Conservation (phyloP, 768 basidiomycete species). For the Suillus alpinus region DNA sequence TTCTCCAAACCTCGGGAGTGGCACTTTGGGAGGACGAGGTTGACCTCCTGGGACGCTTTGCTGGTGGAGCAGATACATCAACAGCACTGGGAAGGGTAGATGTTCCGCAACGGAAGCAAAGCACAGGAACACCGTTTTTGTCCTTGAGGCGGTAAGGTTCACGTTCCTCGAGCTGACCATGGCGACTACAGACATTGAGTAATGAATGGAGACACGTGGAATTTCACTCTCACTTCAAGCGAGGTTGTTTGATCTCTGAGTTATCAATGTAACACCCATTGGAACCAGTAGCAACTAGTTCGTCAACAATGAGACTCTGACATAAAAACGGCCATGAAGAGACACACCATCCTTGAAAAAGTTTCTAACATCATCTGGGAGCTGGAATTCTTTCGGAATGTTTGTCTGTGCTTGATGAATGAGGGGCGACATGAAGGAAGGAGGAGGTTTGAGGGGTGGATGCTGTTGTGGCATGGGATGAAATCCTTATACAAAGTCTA, state of each 20-base stretch:
- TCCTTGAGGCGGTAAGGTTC: conserved; percentile 87
- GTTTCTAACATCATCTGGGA: conserved; percentile 79
- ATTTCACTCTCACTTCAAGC: conserved; percentile 67
- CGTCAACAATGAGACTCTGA: conserved; percentile 10
- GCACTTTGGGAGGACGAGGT: conserved; percentile 35
- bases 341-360: conserved; percentile 85
- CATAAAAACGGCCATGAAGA: conserved; percentile 11
- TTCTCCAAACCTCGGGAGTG: conserved; percentile 57
- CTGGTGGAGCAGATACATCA: conserved; percentile 49
- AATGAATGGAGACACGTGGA: conserved; percentile 4
- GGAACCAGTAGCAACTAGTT: conserved; percentile 69
- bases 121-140: conserved; percentile 74
- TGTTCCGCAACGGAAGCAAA: conserved; percentile 88
- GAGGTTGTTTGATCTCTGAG: conserved; percentile 71
- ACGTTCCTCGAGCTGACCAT: conserved; percentile 86
- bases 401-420: conserved; percentile 63
- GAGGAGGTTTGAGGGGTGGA: conserved; percentile 63
- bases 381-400: conserved; percentile 79
- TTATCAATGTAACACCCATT: conserved; percentile 84
- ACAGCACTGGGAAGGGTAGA: conserved; percentile 66
- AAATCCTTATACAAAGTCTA: background rate
- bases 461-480: conserved; percentile 40
- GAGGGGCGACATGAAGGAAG: conserved; percentile 68
- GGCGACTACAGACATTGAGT: conserved; percentile 50
- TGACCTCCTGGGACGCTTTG: conserved; percentile 54